Conservation (phyloP, 306 rosid species). For the Gillenia trifoliata region DNA sequence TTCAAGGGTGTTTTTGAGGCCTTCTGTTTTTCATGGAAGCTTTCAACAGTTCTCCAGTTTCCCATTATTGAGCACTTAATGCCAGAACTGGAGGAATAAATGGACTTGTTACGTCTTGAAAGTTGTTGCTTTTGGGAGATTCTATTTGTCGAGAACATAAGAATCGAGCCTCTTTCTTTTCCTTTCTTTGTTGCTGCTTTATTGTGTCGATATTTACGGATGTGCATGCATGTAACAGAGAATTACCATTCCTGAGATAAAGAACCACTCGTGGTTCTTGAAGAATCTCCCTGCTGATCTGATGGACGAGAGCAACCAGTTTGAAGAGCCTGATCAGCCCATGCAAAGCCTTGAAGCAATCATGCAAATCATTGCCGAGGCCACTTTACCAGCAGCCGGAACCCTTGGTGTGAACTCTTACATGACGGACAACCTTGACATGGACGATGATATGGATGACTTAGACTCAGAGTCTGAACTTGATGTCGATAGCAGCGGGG, state of each 20-base stretch:
- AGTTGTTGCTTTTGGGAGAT: not conserved
- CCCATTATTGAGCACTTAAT: not conserved
- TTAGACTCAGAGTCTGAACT: slow-evolving; percentile 74
- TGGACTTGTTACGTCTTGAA: not conserved
- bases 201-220: slow-evolving; percentile 11
- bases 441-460: slow-evolving; percentile 79
- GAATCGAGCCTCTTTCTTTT: slow-evolving; percentile 12
- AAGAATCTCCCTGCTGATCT: slow-evolving; percentile 81
- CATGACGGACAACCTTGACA: slow-evolving; percentile 46
- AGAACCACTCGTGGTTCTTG: slow-evolving; percentile 74
- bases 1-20: not conserved
- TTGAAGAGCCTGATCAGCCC: slow-evolving; percentile 88
- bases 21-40: not conserved
- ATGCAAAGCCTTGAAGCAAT: slow-evolving; percentile 73
- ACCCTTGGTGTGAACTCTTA: slow-evolving; percentile 37
- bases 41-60: not conserved
- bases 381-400: slow-evolving; percentile 81
- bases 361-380: slow-evolving; percentile 94
- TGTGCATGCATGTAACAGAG: slow-evolving; percentile 45
- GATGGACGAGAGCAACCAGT: slow-evolving; percentile 69
- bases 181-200: not conserved
- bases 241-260: slow-evolving; percentile 74
- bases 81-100: not conserved
- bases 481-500: slow-evolving; percentile 90
- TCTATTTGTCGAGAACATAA: not conserved